Base-by-base conservation (phyloP, 305 asterid species). In the Solanum hybrid region DNA sequence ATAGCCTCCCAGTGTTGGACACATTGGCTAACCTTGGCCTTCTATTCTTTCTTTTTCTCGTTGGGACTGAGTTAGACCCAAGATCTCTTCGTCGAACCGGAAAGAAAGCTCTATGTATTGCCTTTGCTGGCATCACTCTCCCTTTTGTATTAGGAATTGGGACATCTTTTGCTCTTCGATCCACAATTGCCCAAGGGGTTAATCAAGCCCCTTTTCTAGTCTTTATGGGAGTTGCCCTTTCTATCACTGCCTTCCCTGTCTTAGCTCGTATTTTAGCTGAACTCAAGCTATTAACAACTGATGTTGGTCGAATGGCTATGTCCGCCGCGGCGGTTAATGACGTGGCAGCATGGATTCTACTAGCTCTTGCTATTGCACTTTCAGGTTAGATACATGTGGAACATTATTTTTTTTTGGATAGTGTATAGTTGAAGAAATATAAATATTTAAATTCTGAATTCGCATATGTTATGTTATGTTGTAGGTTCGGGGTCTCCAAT, bases 181-280 rank as follows among this genome's bases (percentile, higher is more conserved):
- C 31, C 34, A 91, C 93, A 34, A 88, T 91, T 22, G 83, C 93
- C 4, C 4, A 80, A 77, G 91, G 90, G 10, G 89, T 73, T 18
- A 86, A 83, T 7, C 57, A 88, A 36, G 90, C 69, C 29, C 90
- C 92, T 4, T 91, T 90, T 86, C 86, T 91, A 2, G 92, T 91
- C 12, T 91, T 91, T 89, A 91, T 91, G 93, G 93, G 93, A 22
- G 93, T 91, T 40, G 92, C 93, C 14, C 90, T 91, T 7, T 91
- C 93, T 10, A 90, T 91, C 69, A 91, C 93, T 18, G 91, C 92
- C 22, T 91, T 91, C 84, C 93, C 90, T 1, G 91, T 90, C 8
- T 90, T 90, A 76, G 92, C 92, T 16, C 90, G 90, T 4, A 90
- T 90, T 84, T 42, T 89, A 34, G 92, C 92, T 2, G 92, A 90